Evolutionary conservation across 2,329 filamentous ascomycete genomes (phyloP).

Genomic region (Penicillium sp.): DNA sequence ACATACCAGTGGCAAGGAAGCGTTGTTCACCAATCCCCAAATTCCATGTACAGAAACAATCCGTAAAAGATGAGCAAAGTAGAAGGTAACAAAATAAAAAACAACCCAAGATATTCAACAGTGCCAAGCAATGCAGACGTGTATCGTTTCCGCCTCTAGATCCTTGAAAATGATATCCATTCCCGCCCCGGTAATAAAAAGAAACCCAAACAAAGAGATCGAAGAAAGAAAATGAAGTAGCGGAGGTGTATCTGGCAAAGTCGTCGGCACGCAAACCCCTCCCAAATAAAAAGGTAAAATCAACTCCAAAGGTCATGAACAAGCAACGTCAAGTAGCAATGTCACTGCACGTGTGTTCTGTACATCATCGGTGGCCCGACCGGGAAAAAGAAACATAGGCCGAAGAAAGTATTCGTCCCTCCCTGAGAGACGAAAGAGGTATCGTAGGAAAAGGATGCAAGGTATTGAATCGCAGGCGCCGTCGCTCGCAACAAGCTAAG

Average conservation of each 20-base stretch:
- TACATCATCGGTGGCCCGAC: constrained; percentile 33
- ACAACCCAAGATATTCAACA: constrained; percentile 30
- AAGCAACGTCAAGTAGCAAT: constrained; percentile 29
- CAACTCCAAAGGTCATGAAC: constrained; percentile 31
- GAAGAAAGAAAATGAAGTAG: constrained; percentile 17
- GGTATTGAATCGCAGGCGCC: constrained; percentile 35
- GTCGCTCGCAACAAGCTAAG: constrained; percentile 36
- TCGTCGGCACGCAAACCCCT: constrained; percentile 19
- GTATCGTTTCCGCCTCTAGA: constrained; percentile 40
- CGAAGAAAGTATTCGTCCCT: constrained; percentile 29
- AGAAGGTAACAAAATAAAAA: constrained; percentile 18
- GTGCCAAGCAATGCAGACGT: constrained; percentile 38
- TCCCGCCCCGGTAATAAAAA: constrained; percentile 24
- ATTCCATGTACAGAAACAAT: constrained; percentile 29
- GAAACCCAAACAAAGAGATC: constrained; percentile 23
- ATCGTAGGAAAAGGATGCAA: constrained; percentile 31
- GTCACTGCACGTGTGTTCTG: constrained; percentile 31
- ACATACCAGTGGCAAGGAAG: constrained; percentile 26
- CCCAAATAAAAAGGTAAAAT: constrained; percentile 24
- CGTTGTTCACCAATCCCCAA: constrained; percentile 26
- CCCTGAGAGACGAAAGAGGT: constrained; percentile 31
- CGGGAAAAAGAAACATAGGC: constrained; percentile 17
- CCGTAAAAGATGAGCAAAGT: constrained; percentile 16
- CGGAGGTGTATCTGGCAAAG: constrained; percentile 26
- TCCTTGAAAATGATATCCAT: constrained; percentile 31